Conservation (phyloP, 2,329 filamentous ascomycete species). For the Hypoxylon sp. region DNA sequence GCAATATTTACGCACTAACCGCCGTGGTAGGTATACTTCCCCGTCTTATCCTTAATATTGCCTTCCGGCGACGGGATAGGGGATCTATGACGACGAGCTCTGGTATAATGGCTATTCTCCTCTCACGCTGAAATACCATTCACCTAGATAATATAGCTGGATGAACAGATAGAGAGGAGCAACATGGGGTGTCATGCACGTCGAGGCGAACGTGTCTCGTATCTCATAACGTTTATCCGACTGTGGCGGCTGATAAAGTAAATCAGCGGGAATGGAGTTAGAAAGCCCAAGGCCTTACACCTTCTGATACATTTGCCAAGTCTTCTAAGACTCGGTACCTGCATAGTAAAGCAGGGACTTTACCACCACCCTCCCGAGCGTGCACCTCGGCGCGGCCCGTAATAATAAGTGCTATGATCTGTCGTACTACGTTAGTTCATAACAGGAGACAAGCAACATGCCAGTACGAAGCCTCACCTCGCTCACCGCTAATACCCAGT, state of each 20-base stretch:
- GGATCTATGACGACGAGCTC: too few species aligned
- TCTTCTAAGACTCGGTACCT: neutral
- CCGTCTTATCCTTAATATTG: too few species aligned
- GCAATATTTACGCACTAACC: neutral
- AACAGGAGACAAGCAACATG: neutral
- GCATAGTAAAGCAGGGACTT: neutral
- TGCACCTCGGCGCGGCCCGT: slow-evolving; percentile 23
- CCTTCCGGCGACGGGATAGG: too few species aligned
- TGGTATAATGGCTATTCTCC: too few species aligned
- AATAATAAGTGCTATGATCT: slow-evolving; percentile 53
- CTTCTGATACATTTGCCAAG: neutral
- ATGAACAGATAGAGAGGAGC: too few species aligned
- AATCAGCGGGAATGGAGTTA: neutral
- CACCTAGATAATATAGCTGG: too few species aligned
- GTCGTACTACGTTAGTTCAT: neutral
- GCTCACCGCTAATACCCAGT: slow-evolving; percentile 68
- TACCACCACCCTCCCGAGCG: slow-evolving; percentile 24
- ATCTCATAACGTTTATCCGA: too few species aligned
- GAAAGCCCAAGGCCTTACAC: neutral
- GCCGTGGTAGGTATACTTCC: too few species aligned
- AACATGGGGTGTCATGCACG: too few species aligned
- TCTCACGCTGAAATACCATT: too few species aligned
- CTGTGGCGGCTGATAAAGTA: neutral
- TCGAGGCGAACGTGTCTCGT: too few species aligned
- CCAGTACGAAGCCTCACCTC: slow-evolving; percentile 59